Base-by-base conservation (phyloP, 129 eudicot species). In the Apium graveolens region DNA sequence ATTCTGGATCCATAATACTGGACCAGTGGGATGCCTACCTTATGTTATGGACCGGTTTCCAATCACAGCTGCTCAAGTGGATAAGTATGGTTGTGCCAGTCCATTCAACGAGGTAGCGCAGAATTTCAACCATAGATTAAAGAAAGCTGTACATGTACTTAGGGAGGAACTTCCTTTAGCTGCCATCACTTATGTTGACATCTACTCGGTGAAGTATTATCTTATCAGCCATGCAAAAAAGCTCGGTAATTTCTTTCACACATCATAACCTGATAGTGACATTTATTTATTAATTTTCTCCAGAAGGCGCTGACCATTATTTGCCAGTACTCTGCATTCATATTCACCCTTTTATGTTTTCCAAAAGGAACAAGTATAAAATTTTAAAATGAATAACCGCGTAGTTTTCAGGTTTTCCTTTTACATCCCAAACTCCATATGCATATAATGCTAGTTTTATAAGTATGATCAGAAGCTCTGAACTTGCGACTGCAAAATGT, bases 1-100 rank as follows among this genome's bases (percentile, higher is more conserved):
- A 51, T 90, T 92, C 78, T 90, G 91, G 96, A 83, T 92, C 77
- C 97, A 92, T 82, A 90, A 92, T 88, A 92, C 97, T 0, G 97
- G 96, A 18, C 97, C 97, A 4, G 85, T 88, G 37, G 97, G 97
- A 63, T 92, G 97, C 81, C 83, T 92, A 53, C 91, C 96, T 13
- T 92, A 90, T 73, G 83, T 88, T 32, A 72, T 92, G 91, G 93
- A 85, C 80, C 69, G 82, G 7, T 80, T 82, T n/a, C 66, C 74
- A 63, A 81, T 88, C 73, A 78, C 89, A 3, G 85, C 90, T 18
- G 86, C 86, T 20, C 93, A 86, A 76, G 79, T 90, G 60, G 97
- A 92, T 73, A 79, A 79, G 80, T 44, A 46, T 66, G 97, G 96
- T 2, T 92, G 97, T 76, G 86, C 91, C n/a, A 79, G 81, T 82